A percentile compares a stretch with the other conserved stretches of the same genome.
Conservation (phyloP, 2,329 filamentous ascomycete species). For the Macrophomina phaseolina region DNA sequence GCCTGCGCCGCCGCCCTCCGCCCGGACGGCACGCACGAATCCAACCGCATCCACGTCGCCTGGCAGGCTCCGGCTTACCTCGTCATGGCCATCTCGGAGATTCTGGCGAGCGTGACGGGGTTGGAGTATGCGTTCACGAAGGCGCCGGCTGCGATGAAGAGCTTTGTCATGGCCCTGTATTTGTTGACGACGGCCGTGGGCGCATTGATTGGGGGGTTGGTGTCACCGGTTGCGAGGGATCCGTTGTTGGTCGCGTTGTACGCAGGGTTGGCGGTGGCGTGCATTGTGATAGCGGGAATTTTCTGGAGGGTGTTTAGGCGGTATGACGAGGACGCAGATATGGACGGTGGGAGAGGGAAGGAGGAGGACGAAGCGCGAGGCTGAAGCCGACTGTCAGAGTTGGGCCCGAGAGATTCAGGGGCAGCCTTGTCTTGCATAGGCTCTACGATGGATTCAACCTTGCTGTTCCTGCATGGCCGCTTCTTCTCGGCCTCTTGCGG, state of each 20-base stretch:
- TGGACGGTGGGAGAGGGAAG: not conserved
- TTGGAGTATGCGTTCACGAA: conserved; percentile 56
- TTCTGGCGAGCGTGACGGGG: conserved; percentile 55
- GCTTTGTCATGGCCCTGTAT: conserved; percentile 61
- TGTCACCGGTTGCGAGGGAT: conserved; percentile 66
- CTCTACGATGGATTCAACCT: not conserved
- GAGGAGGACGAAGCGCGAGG: conserved; percentile 6
- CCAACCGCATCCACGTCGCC: conserved; percentile 53
- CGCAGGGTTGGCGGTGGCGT: conserved; percentile 59
- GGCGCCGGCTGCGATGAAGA: conserved; percentile 54
- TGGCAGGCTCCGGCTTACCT: conserved; percentile 54
- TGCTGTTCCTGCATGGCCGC: too few species aligned
- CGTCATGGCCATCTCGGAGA: conserved; percentile 53
- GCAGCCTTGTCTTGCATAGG: not conserved
- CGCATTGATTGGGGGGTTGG: conserved; percentile 64
- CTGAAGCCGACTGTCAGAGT: not conserved
- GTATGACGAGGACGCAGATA: conserved; percentile 6
- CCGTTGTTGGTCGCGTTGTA: conserved; percentile 73
- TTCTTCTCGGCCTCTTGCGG: too few species aligned
- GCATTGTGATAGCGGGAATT: conserved; percentile 55
- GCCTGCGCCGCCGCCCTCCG: conserved; percentile 44
- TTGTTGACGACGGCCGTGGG: conserved; percentile 66
- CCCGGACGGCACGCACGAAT: conserved; percentile 38
- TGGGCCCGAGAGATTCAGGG: not conserved
- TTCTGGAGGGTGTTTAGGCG: conserved; percentile 60